phyloP scores from a whole-genome alignment of 129 eudicot genomes.

The Rutidosis leptorrhynchoides region DNA sequence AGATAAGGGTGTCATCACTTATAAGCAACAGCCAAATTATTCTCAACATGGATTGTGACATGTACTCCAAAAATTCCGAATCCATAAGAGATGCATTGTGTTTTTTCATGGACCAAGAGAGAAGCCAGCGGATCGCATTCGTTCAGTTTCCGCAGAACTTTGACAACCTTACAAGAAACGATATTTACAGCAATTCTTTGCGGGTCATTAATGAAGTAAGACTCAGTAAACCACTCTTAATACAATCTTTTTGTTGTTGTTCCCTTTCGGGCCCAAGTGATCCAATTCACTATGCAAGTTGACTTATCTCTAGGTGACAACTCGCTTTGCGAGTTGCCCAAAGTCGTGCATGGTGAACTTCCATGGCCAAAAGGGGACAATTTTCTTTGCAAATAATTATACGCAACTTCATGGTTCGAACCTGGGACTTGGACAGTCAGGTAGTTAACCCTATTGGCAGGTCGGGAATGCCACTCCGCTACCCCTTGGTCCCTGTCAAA shows the following conservation, averaged over 20 bases:
- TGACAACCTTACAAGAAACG: slow-evolving; percentile 35
- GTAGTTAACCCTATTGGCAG: too few species aligned
- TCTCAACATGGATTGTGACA: slow-evolving; percentile 43
- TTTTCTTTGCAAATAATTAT: too few species aligned
- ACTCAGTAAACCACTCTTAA: neutral
- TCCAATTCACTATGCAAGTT: too few species aligned
- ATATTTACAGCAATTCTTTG: slow-evolving; percentile 28
- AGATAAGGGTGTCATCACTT: slow-evolving; percentile 48
- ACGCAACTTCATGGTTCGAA: too few species aligned
- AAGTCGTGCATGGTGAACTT: too few species aligned
- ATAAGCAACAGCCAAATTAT: slow-evolving; percentile 40
- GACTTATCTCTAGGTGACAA: too few species aligned
- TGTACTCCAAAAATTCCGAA: slow-evolving; percentile 41
- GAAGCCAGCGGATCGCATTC: slow-evolving; percentile 24
- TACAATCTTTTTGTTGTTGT: too few species aligned
- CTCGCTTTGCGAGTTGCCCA: too few species aligned
- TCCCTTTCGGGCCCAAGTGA: too few species aligned
- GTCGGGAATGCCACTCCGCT: too few species aligned
- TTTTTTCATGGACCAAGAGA: slow-evolving; percentile 43
- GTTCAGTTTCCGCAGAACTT: slow-evolving; percentile 42
- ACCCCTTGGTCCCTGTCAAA: neutral
- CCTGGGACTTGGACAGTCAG: too few species aligned
- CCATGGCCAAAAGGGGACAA: too few species aligned
- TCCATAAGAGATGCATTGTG: slow-evolving; percentile 42
- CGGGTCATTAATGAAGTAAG: slow-evolving; percentile 30